phyloP scores from a whole-genome alignment of 441 rosid species.

The Codiaeum variegatum region DNA sequence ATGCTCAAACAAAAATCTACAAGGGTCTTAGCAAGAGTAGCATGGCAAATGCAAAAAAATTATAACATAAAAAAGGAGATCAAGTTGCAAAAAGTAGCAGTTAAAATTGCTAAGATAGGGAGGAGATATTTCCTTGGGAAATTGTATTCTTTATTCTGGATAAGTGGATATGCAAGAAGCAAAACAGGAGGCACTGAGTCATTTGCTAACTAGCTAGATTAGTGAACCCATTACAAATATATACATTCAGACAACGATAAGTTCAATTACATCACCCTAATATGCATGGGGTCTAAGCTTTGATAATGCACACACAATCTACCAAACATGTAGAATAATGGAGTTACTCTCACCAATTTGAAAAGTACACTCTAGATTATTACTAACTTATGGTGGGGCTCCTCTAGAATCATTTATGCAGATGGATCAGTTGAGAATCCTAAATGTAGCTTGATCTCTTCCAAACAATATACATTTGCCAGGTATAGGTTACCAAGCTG shows the following conservation, averaged over 20 bases:
- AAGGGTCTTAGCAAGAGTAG: neutral
- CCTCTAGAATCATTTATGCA: constrained; percentile 36
- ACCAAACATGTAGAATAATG: too few relatives aligned
- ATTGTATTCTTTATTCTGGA: too few relatives aligned
- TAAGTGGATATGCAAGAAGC: neutral
- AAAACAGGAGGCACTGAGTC: neutral
- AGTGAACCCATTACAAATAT: too few relatives aligned
- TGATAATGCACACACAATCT: too few relatives aligned
- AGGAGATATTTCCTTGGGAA: neutral
- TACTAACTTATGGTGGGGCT: constrained; percentile 31
- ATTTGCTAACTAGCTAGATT: neutral
- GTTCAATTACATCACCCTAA: too few relatives aligned
- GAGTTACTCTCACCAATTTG: neutral
- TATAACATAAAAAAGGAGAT: neutral
- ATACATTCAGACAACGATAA: too few relatives aligned
- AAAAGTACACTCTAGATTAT: neutral
- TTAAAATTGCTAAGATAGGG: neutral
- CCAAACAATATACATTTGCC: constrained; percentile 61
- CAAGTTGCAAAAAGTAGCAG: neutral
- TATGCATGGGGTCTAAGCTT: too few relatives aligned
- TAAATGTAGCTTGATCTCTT: constrained; percentile 67
- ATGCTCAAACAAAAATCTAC: neutral
- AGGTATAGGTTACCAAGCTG: constrained; percentile 81
- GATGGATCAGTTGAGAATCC: constrained; percentile 73
- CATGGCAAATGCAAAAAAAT: neutral